Conservation (phyloP, 2,329 filamentous ascomycete species). For the Rutstroemia sp. region DNA sequence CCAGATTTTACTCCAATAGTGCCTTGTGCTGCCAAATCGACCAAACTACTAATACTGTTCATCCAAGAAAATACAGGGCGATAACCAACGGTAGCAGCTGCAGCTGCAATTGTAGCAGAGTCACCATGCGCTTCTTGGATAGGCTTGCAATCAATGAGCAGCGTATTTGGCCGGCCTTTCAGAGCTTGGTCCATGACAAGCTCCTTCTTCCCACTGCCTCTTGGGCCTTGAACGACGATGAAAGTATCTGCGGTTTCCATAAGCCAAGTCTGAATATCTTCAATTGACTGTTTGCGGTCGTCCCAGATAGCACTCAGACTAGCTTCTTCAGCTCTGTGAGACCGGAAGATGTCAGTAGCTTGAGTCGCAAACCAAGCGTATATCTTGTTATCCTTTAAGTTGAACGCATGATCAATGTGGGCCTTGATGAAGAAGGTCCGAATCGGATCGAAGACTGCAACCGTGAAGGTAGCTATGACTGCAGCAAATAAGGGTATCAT, state of each 20-base stretch:
- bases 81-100: slow-evolving; percentile 81
- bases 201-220: slow-evolving; percentile 85
- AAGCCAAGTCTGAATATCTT: slow-evolving; percentile 77
- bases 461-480: slow-evolving; percentile 72
- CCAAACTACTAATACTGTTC: slow-evolving; percentile 86
- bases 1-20: slow-evolving; percentile 92
- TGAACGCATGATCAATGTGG: slow-evolving; percentile 72
- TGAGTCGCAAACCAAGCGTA: slow-evolving; percentile 78
- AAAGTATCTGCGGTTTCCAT: slow-evolving; percentile 87
- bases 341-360: slow-evolving; percentile 54
- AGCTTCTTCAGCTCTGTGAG: slow-evolving; percentile 53
- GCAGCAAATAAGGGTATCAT: slow-evolving; percentile 79
- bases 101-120: slow-evolving; percentile 71
- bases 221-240: slow-evolving; percentile 85
- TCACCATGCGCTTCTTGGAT: slow-evolving; percentile 89
- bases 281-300: slow-evolving; percentile 65
- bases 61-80: slow-evolving; percentile 93
- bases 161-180: slow-evolving; percentile 65
- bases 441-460: slow-evolving; percentile 89
- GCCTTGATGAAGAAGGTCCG: slow-evolving; percentile 86
- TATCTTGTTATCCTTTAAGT: slow-evolving; percentile 63
- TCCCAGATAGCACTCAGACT: slow-evolving; percentile 61
- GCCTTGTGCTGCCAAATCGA: slow-evolving; percentile 87
- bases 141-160: slow-evolving; percentile 87
- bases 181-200: slow-evolving; percentile 80